Base-by-base conservation (phyloP, 2,329 filamentous ascomycete genomes). In the Talaromyces sp. region DNA sequence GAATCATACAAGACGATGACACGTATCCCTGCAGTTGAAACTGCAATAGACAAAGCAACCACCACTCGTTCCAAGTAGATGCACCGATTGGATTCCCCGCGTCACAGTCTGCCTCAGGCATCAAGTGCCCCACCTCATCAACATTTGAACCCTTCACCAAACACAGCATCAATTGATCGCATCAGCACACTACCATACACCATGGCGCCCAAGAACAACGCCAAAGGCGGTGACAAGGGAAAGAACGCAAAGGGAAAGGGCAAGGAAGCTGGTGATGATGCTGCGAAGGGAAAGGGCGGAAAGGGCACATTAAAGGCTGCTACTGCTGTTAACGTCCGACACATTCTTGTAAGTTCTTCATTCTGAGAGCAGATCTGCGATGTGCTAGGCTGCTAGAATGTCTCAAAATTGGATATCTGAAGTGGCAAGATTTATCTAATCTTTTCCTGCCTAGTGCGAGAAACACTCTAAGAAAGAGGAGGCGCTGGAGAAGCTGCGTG, bases 401-500 rank as follows among this genome's bases (percentile, higher is more conserved):
- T n/a, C n/a, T n/a, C n/a, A n/a, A n/a, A n/a, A n/a, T n/a, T n/a
- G n/a, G n/a, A n/a, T 10, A 32, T 14, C n/a, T 29, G n/a, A 33
- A 14, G 16, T n/a, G 13, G 29, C 17, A 44, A 11, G 7, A 13
- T 16, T 45, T 37, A n/a, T 11, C 29, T 29, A 14, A 9, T 27
- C 17, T 14, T 14, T 16, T 13, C 16, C 22, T 48, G 10, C 4
- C 29, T 27, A 80, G 65, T 87, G 84, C 68, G 83, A 83, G 63
- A 87, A 87, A 69, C 80, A 85, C 70, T 76, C 77, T 41, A 86
- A 85, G 68, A 87, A 86, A 64, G 84, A 87, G 75, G 82, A 86
- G 67, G 85, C 85, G 2, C 65, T 86, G 3, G 79, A 80, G 57
- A 86, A 86, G 63, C 66, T 87, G 14, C 77, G 80, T 41, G 77